A percentile compares a stretch with the other conserved stretches of the same genome.
phyloP scores from a whole-genome alignment of 1,284 basidiomycete species.

The Termitomyces sp. region DNA sequence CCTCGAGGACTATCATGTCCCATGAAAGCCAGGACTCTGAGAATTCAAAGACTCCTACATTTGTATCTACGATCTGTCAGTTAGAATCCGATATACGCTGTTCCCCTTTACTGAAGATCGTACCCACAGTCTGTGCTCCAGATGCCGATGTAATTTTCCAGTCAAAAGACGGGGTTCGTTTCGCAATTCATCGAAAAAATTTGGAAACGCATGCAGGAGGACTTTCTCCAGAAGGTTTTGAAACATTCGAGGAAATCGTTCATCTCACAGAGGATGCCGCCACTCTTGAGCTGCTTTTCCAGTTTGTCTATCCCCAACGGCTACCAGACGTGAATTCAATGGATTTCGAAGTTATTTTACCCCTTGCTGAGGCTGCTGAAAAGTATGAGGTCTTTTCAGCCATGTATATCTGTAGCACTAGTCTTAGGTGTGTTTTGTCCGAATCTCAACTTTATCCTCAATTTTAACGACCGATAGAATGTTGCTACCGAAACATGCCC shows the following conservation, averaged over 20 bases:
- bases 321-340: slow-evolving; percentile 4
- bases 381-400: slow-evolving; percentile 26
- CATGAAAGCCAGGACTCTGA: no score
- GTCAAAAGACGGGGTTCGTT: slow-evolving; percentile 22
- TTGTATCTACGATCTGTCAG: no score
- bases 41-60: no score
- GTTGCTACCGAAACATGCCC: slow-evolving; percentile 2
- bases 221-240: slow-evolving; percentile 9
- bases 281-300: slow-evolving; percentile 16
- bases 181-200: slow-evolving; percentile 21
- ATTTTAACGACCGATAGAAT: not conserved
- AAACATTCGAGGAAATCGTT: slow-evolving; percentile 8
- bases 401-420: slow-evolving; percentile 19
- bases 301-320: slow-evolving; percentile 15
- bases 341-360: slow-evolving; percentile 12
- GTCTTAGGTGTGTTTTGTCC: slow-evolving; percentile 12
- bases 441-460: not conserved
- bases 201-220: slow-evolving; percentile 17
- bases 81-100: no score
- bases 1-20: no score
- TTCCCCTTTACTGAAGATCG: not conserved
- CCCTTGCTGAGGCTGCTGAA: slow-evolving; percentile 26
- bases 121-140: slow-evolving; percentile 17
- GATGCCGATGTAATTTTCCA: slow-evolving; percentile 22
- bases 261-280: slow-evolving; percentile 12